Evolutionary conservation across 1,284 basidiomycete genomes (phyloP).

Genomic region (Ustilago curta): DNA sequence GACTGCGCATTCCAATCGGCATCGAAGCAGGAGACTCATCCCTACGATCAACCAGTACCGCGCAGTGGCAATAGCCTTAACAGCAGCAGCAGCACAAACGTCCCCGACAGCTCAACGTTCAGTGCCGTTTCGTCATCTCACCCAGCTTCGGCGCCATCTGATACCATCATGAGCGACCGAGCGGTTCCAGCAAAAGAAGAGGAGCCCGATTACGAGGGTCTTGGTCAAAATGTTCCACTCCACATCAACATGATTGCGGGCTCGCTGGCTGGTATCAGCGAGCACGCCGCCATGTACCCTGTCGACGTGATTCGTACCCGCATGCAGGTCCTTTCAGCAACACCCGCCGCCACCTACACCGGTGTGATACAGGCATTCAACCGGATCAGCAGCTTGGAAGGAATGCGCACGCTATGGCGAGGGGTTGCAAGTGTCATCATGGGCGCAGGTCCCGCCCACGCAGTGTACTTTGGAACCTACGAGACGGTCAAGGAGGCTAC

Average conservation of each 20-base stretch:
- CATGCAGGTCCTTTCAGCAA: constrained; percentile 92
- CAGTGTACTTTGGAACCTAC: constrained; percentile 96
- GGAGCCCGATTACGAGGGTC: constrained; percentile 68
- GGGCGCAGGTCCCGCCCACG: constrained; percentile 97
- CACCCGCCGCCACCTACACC: constrained; percentile 85
- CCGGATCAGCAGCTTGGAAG: constrained; percentile 92
- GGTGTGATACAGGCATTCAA: constrained; percentile 87
- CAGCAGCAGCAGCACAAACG: constrained; percentile 2
- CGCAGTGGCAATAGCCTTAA: background rate
- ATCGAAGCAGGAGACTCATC: constrained; percentile 13
- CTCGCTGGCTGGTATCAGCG: constrained; percentile 95
- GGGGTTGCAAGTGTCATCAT: constrained; percentile 97
- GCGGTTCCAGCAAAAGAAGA: constrained; percentile 51
- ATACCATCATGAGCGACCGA: constrained; percentile 40
- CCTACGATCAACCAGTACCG: constrained; percentile 2
- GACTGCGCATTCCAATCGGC: constrained; percentile 36
- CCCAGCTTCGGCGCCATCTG: constrained; percentile 3
- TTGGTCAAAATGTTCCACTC: constrained; percentile 62
- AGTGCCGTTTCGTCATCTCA: background rate
- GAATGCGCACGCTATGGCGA: constrained; percentile 89
- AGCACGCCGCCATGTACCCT: constrained; percentile 99
- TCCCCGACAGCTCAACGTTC: background rate
- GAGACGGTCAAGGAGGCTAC: constrained; percentile 93
- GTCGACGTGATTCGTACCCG: constrained; percentile 99
- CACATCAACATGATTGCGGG: constrained; percentile 95